A percentile compares a stretch with the other conserved stretches of the same genome.
Conservation (phyloP, 495 filamentous ascomycete genomes). For the Xylaria sp. region DNA sequence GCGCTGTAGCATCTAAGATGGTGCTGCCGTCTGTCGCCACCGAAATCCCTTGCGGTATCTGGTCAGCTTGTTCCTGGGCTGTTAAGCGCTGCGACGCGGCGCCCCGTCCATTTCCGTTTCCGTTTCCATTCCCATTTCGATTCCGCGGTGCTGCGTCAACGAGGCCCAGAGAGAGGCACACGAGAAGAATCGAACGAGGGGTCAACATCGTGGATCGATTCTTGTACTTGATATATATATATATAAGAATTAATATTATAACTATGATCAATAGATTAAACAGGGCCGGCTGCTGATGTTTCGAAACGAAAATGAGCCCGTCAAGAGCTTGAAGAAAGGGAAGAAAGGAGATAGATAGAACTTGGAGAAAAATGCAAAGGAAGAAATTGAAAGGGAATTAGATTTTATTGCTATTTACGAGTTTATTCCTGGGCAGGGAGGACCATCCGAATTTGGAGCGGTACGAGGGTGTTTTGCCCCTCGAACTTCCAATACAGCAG, state of each 20-base stretch:
- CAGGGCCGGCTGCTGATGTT: slow-evolving; percentile 22
- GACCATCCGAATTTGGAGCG: background rate
- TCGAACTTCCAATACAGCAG: background rate
- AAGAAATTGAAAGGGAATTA: background rate
- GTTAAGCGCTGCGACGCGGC: slow-evolving; percentile 34
- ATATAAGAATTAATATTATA: slow-evolving; percentile 17
- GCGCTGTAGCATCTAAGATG: slow-evolving; percentile 56
- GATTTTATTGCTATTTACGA: background rate
- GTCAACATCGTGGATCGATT: slow-evolving; percentile 41
- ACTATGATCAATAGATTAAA: slow-evolving; percentile 21
- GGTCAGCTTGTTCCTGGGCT: slow-evolving; percentile 48
- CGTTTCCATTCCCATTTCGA: slow-evolving; percentile 12
- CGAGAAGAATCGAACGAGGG: slow-evolving; percentile 37
- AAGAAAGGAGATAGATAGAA: slow-evolving; percentile 9
- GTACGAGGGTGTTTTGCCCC: background rate
- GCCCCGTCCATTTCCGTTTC: background rate
- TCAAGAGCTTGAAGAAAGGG: slow-evolving; percentile 34
- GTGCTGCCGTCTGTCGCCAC: slow-evolving; percentile 54
- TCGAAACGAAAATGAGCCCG: slow-evolving; percentile 30
- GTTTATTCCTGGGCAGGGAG: background rate
- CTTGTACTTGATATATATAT: background rate
- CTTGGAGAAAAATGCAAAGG: background rate
- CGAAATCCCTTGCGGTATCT: slow-evolving; percentile 44
- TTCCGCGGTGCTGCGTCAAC: slow-evolving; percentile 41
- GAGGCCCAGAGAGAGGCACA: slow-evolving; percentile 29